These are phyloP conservation scores for Aspergillaceae sp. DNA, from an alignment of 2,329 filamentous ascomycete species.

Conservation along the genomic window DNA sequence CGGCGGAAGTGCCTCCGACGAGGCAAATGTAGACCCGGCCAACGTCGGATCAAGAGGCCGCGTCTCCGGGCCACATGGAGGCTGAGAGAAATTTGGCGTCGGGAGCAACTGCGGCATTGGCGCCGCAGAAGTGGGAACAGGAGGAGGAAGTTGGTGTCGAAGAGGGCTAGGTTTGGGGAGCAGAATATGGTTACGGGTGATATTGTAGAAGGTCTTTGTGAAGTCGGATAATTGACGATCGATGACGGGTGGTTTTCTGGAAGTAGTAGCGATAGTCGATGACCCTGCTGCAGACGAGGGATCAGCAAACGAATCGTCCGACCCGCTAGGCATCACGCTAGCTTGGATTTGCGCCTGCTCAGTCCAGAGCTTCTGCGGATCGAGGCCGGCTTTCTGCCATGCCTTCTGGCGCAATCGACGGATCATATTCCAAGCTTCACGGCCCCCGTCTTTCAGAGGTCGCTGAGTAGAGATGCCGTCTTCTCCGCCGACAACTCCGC, in stretches of 20 bases:
- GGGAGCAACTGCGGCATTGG: neutral
- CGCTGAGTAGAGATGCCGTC: constrained; percentile 37
- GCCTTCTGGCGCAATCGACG: constrained; percentile 39
- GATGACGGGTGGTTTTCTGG: constrained; percentile 1
- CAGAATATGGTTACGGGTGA: constrained; percentile 26
- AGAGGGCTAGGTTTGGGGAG: constrained; percentile 18
- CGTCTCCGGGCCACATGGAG: too few species aligned
- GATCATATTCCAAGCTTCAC: constrained; percentile 43
- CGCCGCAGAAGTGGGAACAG: constrained; percentile 3
- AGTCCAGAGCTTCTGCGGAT: constrained; percentile 40
- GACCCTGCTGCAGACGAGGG: too few species aligned
- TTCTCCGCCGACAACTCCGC: constrained; percentile 39
- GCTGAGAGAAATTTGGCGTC: neutral
- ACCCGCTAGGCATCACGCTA: constrained; percentile 17
- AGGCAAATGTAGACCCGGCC: too few species aligned
- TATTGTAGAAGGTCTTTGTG: constrained; percentile 26
- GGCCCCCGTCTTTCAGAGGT: constrained; percentile 40
- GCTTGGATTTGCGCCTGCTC: constrained; percentile 37
- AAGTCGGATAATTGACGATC: constrained; percentile 22
- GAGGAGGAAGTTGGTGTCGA: constrained; percentile 14
- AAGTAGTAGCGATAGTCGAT: too few species aligned
- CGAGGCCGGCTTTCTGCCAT: constrained; percentile 41
- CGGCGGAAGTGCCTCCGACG: too few species aligned
- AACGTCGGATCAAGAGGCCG: too few species aligned
- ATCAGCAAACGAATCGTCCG: constrained; percentile 7